Conservation (phyloP, 176 grass and related monocot genomes). For the Poa pratensis region DNA sequence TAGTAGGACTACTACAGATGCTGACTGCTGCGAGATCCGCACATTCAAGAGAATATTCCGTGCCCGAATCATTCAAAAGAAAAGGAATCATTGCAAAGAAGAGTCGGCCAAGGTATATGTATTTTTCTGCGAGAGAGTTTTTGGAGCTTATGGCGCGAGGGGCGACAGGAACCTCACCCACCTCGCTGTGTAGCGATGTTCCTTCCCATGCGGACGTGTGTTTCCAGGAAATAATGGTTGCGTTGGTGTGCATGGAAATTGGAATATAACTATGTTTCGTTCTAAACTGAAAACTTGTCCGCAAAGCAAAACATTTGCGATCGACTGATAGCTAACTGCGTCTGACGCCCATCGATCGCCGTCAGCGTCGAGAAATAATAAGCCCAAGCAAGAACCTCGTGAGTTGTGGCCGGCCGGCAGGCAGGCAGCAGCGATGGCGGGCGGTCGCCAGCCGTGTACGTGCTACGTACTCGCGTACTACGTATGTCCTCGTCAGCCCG, state of each 20-base stretch:
- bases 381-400: background rate
- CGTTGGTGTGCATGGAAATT: too few species aligned
- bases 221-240: too few species aligned
- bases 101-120: constrained; percentile 24
- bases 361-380: background rate
- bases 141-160: constrained; percentile 19
- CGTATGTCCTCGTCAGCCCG: constrained; percentile 31
- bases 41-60: constrained; percentile 43
- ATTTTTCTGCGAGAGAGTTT: background rate
- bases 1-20: background rate
- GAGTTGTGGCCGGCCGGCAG: too few species aligned
- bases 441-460: background rate
- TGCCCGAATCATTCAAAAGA: constrained; percentile 8
- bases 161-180: background rate
- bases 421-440: background rate
- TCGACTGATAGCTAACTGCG: background rate
- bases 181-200: too few species aligned
- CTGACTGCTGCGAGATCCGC: constrained; percentile 42
- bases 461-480: background rate
- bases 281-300: too few species aligned
- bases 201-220: background rate
- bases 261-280: background rate
- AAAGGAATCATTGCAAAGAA: constrained; percentile 14
- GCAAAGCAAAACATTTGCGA: too few species aligned
- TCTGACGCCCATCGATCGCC: background rate